phyloP scores from a whole-genome alignment of 257 asterid species.

The Nicotiana tabacum region DNA sequence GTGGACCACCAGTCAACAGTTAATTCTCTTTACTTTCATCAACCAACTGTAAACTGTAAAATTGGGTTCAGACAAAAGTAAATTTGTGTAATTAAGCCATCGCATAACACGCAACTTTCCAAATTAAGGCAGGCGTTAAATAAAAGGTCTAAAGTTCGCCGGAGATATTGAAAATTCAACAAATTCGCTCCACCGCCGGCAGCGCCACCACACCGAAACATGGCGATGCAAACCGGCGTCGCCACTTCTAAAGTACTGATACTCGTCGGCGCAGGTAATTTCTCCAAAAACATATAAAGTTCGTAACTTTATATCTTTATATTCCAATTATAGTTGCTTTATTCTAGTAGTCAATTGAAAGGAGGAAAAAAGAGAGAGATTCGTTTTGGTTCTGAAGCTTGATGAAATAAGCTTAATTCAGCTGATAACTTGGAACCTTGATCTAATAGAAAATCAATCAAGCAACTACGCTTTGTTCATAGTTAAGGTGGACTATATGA shows the following conservation, averaged over 20 bases:
- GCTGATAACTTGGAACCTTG: not conserved
- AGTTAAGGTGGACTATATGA: not conserved
- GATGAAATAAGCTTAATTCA: not conserved
- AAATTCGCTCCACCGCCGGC: not conserved
- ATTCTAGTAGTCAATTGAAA: not conserved
- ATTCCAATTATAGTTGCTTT: not conserved
- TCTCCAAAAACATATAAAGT: not conserved
- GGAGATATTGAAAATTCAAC: not conserved
- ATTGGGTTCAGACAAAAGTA: not conserved
- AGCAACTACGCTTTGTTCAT: not conserved
- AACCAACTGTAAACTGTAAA: not conserved
- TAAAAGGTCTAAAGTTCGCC: slow-evolving; percentile 2
- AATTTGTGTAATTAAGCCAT: not conserved
- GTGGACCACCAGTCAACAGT: too few species aligned
- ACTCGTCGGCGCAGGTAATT: slow-evolving; percentile 72
- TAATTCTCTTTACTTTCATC: not conserved
- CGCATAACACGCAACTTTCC: not conserved
- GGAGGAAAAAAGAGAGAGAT: not conserved
- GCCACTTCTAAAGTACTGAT: slow-evolving; percentile 70
- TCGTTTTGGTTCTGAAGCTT: not conserved
- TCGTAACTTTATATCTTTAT: not conserved
- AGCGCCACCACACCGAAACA: slow-evolving; percentile 18
- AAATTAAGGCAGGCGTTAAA: not conserved
- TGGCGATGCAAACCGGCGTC: slow-evolving; percentile 80
- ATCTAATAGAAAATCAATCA: not conserved